These are phyloP conservation scores for Xylaria intraflava DNA, from an alignment of 495 filamentous ascomycete species.

Conservation along the genomic window DNA sequence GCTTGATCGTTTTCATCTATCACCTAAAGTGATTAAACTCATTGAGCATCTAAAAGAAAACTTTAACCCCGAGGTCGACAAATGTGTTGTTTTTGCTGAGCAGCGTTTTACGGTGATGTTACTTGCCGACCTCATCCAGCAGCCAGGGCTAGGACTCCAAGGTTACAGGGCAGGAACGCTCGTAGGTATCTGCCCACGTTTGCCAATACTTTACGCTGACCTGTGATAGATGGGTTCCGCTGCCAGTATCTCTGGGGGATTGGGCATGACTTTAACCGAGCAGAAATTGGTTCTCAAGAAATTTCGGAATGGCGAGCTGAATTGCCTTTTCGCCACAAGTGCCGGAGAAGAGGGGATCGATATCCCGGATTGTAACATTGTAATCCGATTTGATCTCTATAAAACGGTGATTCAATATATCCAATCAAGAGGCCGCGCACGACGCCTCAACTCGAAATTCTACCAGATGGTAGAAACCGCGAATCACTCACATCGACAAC, in stretches of 20 bases:
- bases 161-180: conserved; percentile 61
- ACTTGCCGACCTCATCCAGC: conserved; percentile 57
- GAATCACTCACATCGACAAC: conserved; percentile 53
- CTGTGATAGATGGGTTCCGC: conserved; percentile 32
- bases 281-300: conserved; percentile 70
- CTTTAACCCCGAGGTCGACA: conserved; percentile 45
- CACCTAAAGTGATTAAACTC: conserved; percentile 66
- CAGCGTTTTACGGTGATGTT: conserved; percentile 70
- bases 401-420: conserved; percentile 90
- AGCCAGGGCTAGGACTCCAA: conserved; percentile 44
- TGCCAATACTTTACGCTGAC: not conserved
- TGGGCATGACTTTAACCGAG: conserved; percentile 54
- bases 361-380: conserved; percentile 89
- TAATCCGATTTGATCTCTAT: conserved; percentile 88
- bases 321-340: conserved; percentile 87
- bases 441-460: conserved; percentile 70
- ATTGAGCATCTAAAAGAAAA: conserved; percentile 48
- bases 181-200: conserved; percentile 40
- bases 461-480: conserved; percentile 71
- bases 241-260: conserved; percentile 27
- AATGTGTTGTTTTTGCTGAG: conserved; percentile 85
- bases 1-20: conserved; percentile 45
- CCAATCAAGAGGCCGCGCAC: conserved; percentile 86
- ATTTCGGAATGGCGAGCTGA: conserved; percentile 74
- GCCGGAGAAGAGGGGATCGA: conserved; percentile 95